Percentiles rank a stretch among this genome's conserved stretches.
These are phyloP conservation scores for Kregervanrija delftensis DNA, from an alignment of 805 yeast species.

Conservation along the genomic window DNA sequence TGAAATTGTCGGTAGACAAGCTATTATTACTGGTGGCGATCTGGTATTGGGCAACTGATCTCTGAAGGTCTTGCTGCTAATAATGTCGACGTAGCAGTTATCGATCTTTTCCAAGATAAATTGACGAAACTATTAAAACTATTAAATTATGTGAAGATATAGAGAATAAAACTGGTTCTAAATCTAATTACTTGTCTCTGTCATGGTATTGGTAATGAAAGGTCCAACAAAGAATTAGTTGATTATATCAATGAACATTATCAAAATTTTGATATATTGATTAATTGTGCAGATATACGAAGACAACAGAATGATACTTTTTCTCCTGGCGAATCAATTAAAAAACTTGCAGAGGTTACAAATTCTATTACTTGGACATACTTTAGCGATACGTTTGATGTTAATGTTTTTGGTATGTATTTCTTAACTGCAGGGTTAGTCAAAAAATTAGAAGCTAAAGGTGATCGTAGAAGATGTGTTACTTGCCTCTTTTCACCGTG, in stretches of 20 bases:
- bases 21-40: conserved; percentile 19
- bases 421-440: conserved; percentile 18
- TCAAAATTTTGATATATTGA: conserved; percentile 15
- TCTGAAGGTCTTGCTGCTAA: conserved; percentile 17
- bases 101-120: conserved; percentile 15
- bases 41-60: conserved; percentile 20
- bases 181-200: conserved; percentile 14
- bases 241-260: conserved; percentile 13
- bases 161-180: conserved; percentile 13
- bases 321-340: conserved; percentile 15
- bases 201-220: conserved; percentile 15
- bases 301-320: conserved; percentile 15
- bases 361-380: conserved; percentile 17
- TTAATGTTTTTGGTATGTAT: conserved; percentile 20
- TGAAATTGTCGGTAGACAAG: conserved; percentile 18
- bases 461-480: conserved; percentile 19
- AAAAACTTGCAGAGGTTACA: conserved; percentile 15
- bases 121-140: conserved; percentile 14
- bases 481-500: conserved; percentile 19
- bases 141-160: conserved; percentile 10
- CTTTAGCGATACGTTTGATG: conserved; percentile 17
- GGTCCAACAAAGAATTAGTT: conserved; percentile 15
- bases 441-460: conserved; percentile 14
- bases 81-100: conserved; percentile 15
- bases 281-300: conserved; percentile 20